Base-by-base conservation (phyloP, 495 filamentous ascomycete species). In the Aspergillus affinis region DNA sequence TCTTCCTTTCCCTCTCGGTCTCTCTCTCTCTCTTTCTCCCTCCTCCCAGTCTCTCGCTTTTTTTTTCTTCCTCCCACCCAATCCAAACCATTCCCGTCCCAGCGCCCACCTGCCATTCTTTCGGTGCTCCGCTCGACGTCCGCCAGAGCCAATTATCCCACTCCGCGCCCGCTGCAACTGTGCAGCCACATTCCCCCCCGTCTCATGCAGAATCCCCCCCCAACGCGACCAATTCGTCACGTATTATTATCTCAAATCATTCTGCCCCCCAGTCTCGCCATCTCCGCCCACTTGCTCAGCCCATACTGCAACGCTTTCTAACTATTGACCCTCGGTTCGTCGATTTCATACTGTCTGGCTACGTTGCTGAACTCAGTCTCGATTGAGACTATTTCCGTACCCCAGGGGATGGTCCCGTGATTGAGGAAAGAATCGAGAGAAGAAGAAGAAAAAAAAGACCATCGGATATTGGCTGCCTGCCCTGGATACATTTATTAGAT, bases 131-230 rank as follows among this genome's bases (percentile, higher is more conserved):
- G 53, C 50, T 45, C 21, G 44, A 56, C 48, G 55, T 58, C 20
- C 51, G 51, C 45, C 49, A 49, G 29, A 58, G 49, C 55, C 46
- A 51, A 21, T 48, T 27, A 50, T 54, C 30, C n/a, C 55, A 50
- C 45, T 59, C 61, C 61, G 47, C 61, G 58, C 59, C 49, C 47
- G 30, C 53, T 59, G 32, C 57, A 23, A 59, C 41, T 51, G 54
- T 61, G 60, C 64, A 66, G 65, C 65, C 62, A 67, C 65, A 67
- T 64, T 63, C 65, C 55, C 17, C 54, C 54, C 55, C 50, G 48
- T 55, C 59, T 52, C 60, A 57, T 53, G 57, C 58, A 57, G 52
- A 50, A 54, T 20, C 47, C 36, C 12, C 36, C 13, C 36, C 53
- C 48, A 54, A 61, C 54, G 41, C 58, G 51, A 51, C 62, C 55